Evolutionary conservation across 2,329 filamentous ascomycete species (phyloP).

Genomic region (Ustulina deusta): DNA sequence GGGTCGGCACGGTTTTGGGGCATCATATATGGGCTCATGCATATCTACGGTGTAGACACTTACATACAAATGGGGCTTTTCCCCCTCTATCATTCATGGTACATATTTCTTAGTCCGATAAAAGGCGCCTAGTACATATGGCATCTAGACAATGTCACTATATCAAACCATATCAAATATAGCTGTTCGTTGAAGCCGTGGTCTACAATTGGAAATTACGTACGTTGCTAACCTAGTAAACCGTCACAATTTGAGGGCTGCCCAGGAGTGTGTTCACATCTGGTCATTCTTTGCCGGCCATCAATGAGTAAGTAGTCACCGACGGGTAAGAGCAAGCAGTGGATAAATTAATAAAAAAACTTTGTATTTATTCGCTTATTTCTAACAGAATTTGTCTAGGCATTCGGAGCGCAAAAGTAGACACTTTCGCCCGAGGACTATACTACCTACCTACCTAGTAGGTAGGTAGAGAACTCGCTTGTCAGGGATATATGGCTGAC

Average conservation of each 20-base stretch:
- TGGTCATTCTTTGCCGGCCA: too few relatives aligned
- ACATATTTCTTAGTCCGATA: conserved; percentile 27
- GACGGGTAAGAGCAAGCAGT: too few relatives aligned
- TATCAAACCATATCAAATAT: background rate
- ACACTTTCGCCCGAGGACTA: too few relatives aligned
- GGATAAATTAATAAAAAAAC: too few relatives aligned
- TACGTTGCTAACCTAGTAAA: background rate
- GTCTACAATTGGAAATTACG: background rate
- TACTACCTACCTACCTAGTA: too few relatives aligned
- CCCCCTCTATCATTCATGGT: conserved; percentile 25
- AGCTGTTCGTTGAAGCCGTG: background rate
- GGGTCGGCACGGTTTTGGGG: conserved; percentile 14
- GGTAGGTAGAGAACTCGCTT: too few relatives aligned
- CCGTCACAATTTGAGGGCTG: too few relatives aligned
- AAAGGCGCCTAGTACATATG: conserved; percentile 27
- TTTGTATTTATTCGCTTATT: too few relatives aligned
- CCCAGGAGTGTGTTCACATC: too few relatives aligned
- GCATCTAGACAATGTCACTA: conserved; percentile 5
- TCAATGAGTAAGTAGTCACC: background rate
- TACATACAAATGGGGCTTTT: background rate
- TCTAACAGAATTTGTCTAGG: too few relatives aligned
- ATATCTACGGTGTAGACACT: conserved; percentile 9
- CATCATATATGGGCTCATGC: conserved; percentile 3
- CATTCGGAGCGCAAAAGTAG: too few relatives aligned
- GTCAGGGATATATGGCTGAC: too few relatives aligned